These are phyloP conservation scores for Macrophomina phaseolina DNA, from an alignment of 2,329 filamentous ascomycete species.

Conservation along the genomic window DNA sequence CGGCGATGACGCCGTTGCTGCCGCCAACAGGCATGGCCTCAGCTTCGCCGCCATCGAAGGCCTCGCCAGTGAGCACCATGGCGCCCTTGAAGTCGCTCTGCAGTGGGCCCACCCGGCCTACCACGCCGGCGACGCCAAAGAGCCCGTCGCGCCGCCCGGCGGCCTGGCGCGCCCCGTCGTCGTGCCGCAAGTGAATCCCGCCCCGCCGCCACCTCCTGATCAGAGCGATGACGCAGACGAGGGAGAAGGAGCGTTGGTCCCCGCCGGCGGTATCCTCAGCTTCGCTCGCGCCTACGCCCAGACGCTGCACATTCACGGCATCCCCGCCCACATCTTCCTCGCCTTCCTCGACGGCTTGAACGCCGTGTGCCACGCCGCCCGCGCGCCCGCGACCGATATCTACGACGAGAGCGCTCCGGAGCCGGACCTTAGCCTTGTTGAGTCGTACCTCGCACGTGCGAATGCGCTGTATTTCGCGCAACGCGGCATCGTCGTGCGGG, in stretches of 20 bases:
- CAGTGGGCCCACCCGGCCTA: slow-evolving; percentile 16
- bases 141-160: slow-evolving; percentile 27
- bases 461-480: slow-evolving; percentile 44
- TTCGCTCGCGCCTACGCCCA: slow-evolving; percentile 38
- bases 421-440: slow-evolving; percentile 29
- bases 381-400: background rate
- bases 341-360: slow-evolving; percentile 44
- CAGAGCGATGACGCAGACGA: background rate
- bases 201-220: background rate
- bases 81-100: slow-evolving; percentile 16
- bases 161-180: slow-evolving; percentile 1
- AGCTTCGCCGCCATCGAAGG: slow-evolving; percentile 18
- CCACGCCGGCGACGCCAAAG: slow-evolving; percentile 1
- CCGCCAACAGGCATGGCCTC: background rate
- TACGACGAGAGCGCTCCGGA: background rate
- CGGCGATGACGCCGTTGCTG: no score
- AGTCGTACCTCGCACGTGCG: slow-evolving; percentile 36
- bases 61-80: slow-evolving; percentile 11
- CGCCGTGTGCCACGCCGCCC: slow-evolving; percentile 33
- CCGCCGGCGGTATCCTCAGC: slow-evolving; percentile 27
- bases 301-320: slow-evolving; percentile 37
- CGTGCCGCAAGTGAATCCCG: background rate
- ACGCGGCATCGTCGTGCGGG: slow-evolving; percentile 36
- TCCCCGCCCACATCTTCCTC: slow-evolving; percentile 38
- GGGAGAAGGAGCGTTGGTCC: background rate